Base-by-base conservation (phyloP, 306 rosid species). In the Boehmeria nivea region DNA sequence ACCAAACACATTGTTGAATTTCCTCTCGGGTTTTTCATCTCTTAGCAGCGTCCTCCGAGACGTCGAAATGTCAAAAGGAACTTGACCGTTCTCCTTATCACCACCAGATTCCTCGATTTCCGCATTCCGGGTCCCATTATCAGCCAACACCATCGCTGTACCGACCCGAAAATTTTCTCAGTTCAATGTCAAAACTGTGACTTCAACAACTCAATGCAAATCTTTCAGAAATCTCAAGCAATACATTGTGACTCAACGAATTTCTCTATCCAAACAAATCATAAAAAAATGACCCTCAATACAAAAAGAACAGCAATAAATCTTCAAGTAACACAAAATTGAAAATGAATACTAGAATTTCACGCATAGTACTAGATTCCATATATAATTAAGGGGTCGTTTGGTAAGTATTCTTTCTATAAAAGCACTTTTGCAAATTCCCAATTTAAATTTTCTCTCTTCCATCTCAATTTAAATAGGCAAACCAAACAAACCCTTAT, bases 101-200 rank as follows among this genome's bases (percentile, higher is more conserved):
- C 51, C 74, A 63, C 48, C 74, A 39, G 74, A 67, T 58, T 70
- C 80, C 70, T 72, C 68, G 56, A 80, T 80, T 60, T 87, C 93
- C 61, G 27, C 81, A 24, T 75, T 73, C 55, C 50, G 55, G 22
- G 47, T 72, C 46, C 81, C 85, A 36, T 74, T 72, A 54, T 72
- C 77, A 65, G 68, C 62, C 13, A 72, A 66, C 61, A 43, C 70
- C 96, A 91, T 91, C 65, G 59, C 76, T 54, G 39, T 57, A 26
- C 6, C 48, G 18, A 54, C 51, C 21, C 24, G 21, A 45, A 45
- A 22, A 4, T 6, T 59, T 57, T 68, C 43, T 53, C 65, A 59
- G 58, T 54, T 70, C 70, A 37, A 42, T 54, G 59, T 68, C 38
- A 54, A 31, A 69, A 51, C 48, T 39, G 59, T 39, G 27, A 56